Conservation (phyloP, 192 early-diverging fungal genomes). For the Backusella parvicylindrica region DNA sequence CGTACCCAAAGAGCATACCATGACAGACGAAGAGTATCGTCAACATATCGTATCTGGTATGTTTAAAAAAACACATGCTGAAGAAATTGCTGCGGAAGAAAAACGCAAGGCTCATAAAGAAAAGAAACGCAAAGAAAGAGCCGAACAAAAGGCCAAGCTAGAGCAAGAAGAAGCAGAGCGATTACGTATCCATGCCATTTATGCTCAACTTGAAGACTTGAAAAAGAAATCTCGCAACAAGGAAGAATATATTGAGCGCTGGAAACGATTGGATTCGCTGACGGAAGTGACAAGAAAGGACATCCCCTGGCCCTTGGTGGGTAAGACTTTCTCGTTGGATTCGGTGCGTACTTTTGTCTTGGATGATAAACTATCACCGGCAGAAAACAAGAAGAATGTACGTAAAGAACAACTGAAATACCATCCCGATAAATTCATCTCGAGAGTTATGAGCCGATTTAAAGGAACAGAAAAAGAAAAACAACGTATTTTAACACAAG, state of each 20-base stretch:
- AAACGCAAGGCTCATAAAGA: background rate
- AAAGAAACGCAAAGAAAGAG: constrained; percentile 2
- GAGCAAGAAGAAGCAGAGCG: constrained; percentile 11
- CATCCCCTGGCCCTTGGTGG: constrained; percentile 29
- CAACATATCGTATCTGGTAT: constrained; percentile 29
- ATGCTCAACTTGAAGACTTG: background rate
- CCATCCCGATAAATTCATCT: constrained; percentile 36
- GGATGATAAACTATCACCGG: background rate
- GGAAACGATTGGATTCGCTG: background rate
- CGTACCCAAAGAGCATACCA: background rate
- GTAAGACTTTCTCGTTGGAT: background rate
- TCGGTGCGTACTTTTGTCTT: constrained; percentile 15
- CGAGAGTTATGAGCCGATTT: constrained; percentile 10
- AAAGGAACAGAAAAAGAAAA: constrained; percentile 14
- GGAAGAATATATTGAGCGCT: constrained; percentile 12
- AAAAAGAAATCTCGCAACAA: constrained; percentile 3
- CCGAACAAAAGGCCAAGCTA: constrained; percentile 11
- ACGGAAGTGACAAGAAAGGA: background rate
- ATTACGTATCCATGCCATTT: background rate
- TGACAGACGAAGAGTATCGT: constrained; percentile 35
- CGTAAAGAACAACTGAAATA: constrained; percentile 31
- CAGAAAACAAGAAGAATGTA: constrained; percentile 17
- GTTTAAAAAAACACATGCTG: constrained; percentile 14
- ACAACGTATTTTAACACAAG: constrained; percentile 12
- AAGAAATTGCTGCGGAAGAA: constrained; percentile 20